A percentile compares a stretch with the other conserved stretches of the same genome.
Conservation (phyloP, 2,329 filamentous ascomycete genomes). For the Mycosphaerella sp. region DNA sequence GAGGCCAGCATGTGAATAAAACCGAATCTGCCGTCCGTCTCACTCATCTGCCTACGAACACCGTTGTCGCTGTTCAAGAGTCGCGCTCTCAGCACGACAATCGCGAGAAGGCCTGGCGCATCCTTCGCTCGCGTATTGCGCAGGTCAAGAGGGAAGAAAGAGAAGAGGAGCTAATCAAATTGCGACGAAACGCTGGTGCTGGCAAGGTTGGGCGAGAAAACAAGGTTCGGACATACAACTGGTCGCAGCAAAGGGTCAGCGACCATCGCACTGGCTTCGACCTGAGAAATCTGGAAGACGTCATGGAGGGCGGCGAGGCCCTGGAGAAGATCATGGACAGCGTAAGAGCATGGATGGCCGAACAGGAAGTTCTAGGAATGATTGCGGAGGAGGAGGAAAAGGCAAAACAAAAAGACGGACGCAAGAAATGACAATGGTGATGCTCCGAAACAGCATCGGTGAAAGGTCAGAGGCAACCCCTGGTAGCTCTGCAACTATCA, state of each 20-base stretch:
- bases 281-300: constrained; percentile 69
- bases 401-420: constrained; percentile 8
- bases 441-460: not conserved
- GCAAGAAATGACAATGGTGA: not conserved
- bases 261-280: constrained; percentile 80
- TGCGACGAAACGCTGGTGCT: constrained; percentile 73
- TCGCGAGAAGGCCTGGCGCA: constrained; percentile 75
- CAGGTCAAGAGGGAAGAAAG: constrained; percentile 72
- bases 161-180: constrained; percentile 67
- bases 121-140: constrained; percentile 76
- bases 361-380: constrained; percentile 66
- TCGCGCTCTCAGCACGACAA: constrained; percentile 85
- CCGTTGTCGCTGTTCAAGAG: constrained; percentile 86
- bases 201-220: constrained; percentile 79
- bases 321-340: constrained; percentile 72
- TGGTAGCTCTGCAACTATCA: not conserved
- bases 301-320: constrained; percentile 67
- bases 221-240: constrained; percentile 92
- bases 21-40: constrained; percentile 93
- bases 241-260: constrained; percentile 69
- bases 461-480: not conserved
- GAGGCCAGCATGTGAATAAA: constrained; percentile 97
- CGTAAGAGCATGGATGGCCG: constrained; percentile 67
- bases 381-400: constrained; percentile 29
- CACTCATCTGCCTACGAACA: constrained; percentile 83